These are phyloP conservation scores for Biscogniauxia marginata DNA, from an alignment of 2,329 filamentous ascomycete genomes.

Conservation along the genomic window DNA sequence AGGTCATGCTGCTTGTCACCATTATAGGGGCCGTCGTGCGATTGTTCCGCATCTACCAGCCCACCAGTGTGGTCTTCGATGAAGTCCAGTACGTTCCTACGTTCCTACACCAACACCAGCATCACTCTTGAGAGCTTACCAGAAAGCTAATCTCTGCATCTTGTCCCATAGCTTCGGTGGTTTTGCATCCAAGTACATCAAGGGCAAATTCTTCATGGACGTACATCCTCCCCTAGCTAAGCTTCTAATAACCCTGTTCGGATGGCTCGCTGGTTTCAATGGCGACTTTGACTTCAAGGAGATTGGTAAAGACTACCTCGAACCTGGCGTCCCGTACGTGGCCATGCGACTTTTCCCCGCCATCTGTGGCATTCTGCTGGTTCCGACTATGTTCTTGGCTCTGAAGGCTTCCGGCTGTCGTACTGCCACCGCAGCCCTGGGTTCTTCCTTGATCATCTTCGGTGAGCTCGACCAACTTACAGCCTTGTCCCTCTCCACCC, in stretches of 20 bases:
- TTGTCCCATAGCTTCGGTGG: slow-evolving; percentile 77
- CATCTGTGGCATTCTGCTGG: slow-evolving; percentile 80
- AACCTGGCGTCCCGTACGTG: slow-evolving; percentile 92
- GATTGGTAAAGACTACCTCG: slow-evolving; percentile 97
- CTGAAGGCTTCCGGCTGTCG: slow-evolving; percentile 88
- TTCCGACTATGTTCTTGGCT: slow-evolving; percentile 92
- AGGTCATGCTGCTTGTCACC: slow-evolving; percentile 70
- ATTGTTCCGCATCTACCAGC: slow-evolving; percentile 94
- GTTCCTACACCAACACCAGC: neutral
- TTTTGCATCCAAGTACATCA: slow-evolving; percentile 98
- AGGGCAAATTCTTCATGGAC: slow-evolving; percentile 99
- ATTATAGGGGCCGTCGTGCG: slow-evolving; percentile 76
- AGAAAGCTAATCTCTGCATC: slow-evolving; percentile 12
- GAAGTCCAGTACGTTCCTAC: slow-evolving; percentile 86
- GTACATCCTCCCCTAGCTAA: slow-evolving; percentile 98
- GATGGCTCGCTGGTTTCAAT: slow-evolving; percentile 92
- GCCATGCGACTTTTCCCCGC: slow-evolving; percentile 95
- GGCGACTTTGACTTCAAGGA: slow-evolving; percentile 99
- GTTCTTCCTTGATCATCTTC: slow-evolving; percentile 85
- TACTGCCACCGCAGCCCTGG: slow-evolving; percentile 79
- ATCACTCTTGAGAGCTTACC: neutral
- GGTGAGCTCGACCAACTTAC: slow-evolving; percentile 54
- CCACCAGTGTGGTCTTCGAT: slow-evolving; percentile 95
- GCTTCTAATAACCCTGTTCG: slow-evolving; percentile 90
- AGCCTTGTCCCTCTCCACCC: slow-evolving; percentile 2